Evolutionary conservation across 495 filamentous ascomycete genomes (phyloP), one percentile per base, ranked within the genome.

Genomic region (Jackrogersella multiformis): DNA sequence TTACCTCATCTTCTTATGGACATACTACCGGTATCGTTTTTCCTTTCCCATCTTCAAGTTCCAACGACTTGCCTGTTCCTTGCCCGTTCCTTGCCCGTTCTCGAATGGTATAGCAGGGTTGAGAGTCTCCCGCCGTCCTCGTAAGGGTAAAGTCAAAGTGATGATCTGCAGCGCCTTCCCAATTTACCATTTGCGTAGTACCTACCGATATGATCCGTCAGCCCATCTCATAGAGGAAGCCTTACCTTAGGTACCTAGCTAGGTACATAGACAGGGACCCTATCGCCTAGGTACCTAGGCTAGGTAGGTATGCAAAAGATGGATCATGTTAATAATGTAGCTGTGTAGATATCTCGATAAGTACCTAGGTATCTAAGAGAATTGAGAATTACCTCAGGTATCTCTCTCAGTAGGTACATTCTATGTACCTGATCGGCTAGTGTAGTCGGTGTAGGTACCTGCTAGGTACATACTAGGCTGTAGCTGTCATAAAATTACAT

Each of bases 151-250:
- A 34, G 49, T 12, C 16, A 15, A 20, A 34, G 49, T 53, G 49
- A 53, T 36, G 49, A 53, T 53, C 49, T 53, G 49, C 49, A 53
- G 36, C 49, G 49, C 49, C 49, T 53, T 53, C 30, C 49, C 32
- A 18, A 53, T 53, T 36, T 53, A 30, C n/a, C n/a, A n/a, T n/a
- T n/a, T n/a, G n/a, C n/a, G n/a, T n/a, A n/a, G n/a, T n/a, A n/a
- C n/a, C n/a, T n/a, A n/a, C 49, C 32, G 32, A 53, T 12, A 38
- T 53, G 18, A 13, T 30, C 49, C 49, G 46, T 32, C 23, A n/a
- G 46, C 34, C 7, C 26, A 30, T 30, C 26, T 16, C 12, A 26
- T 15, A 21, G 18, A 3, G 23, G 41, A 21, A 30, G 24, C 23
- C 24, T 30, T 23, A 28, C 13, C 10, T 30, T 49, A 46, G 15